Conservation (phyloP, 208 protist species). For the Trypanosoma melophagium region DNA sequence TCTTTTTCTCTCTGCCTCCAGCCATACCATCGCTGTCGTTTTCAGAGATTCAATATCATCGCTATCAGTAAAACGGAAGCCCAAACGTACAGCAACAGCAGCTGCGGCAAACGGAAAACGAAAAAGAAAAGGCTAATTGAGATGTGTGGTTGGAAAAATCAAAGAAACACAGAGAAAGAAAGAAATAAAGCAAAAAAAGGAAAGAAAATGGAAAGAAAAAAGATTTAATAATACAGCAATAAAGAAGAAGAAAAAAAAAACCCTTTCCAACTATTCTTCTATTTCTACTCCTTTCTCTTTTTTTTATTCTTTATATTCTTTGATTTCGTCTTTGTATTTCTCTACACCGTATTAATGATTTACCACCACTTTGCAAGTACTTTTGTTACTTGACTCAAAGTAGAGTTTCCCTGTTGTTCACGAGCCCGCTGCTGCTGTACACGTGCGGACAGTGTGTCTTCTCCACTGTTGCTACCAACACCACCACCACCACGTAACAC, state of each 20-base stretch:
- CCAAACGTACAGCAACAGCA: too few species aligned
- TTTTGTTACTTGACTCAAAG: constrained; percentile 47
- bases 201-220: background rate
- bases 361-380: constrained; percentile 76
- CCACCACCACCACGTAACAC: constrained; percentile 42
- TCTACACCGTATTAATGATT: background rate
- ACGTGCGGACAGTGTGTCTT: constrained; percentile 59
- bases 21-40: too few species aligned
- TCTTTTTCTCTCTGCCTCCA: too few species aligned
- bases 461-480: constrained; percentile 17
- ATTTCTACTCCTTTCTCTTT: constrained; percentile 19
- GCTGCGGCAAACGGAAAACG: background rate
- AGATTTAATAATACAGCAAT: background rate
- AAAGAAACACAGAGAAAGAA: constrained; percentile 9
- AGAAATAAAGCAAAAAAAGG: too few species aligned
- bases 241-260: background rate
- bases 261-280: background rate
- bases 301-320: background rate
- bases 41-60: too few species aligned
- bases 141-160: background rate
- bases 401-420: constrained; percentile 19
- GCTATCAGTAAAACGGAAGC: too few species aligned
- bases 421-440: constrained; percentile 54
- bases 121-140: constrained; percentile 19
- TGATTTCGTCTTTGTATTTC: too few species aligned